phyloP scores from a whole-genome alignment of 225 moss, liverwort and hornwort genomes.

The Polytrichum commune region DNA sequence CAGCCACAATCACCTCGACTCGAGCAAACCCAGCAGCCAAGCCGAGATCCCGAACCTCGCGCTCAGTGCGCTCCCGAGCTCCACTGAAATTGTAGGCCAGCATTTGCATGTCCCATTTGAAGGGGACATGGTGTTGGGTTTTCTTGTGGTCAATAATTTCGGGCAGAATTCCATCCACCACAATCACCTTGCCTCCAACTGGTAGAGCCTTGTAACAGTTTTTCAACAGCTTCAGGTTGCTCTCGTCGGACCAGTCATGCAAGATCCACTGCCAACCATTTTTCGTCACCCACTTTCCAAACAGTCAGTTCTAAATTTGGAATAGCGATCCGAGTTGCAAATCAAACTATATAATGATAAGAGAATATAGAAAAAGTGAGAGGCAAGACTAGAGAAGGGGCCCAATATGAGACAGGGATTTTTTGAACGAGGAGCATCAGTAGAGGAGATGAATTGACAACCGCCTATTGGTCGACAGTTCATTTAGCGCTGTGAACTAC shows the following conservation, averaged over 20 bases:
- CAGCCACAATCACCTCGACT: conserved; percentile 12
- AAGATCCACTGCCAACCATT: conserved; percentile 25
- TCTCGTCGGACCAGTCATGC: conserved; percentile 36
- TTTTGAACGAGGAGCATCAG: too few relatives aligned
- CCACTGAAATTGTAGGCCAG: conserved; percentile 20
- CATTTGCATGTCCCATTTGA: conserved; percentile 16
- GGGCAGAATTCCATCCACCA: conserved; percentile 12
- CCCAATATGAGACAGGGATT: too few relatives aligned
- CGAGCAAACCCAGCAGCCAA: conserved; percentile 22
- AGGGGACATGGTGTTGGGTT: background rate
- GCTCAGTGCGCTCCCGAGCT: conserved; percentile 18
- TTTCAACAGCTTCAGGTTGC: conserved; percentile 13
- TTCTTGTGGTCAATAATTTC: background rate
- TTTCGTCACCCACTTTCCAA: background rate
- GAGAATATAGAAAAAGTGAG: too few relatives aligned
- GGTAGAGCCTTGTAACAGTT: conserved; percentile 32
- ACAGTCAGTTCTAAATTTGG: background rate
- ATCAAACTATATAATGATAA: too few relatives aligned
- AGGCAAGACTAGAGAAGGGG: too few relatives aligned
- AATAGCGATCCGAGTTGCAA: too few relatives aligned
- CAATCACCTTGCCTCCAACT: conserved; percentile 21
- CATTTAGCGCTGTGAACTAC: background rate
- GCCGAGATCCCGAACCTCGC: conserved; percentile 1
- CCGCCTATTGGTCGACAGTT: too few relatives aligned
- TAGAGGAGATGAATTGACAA: too few relatives aligned